Percentiles rank a stretch among this genome's conserved stretches.
Evolutionary conservation across 2,329 filamentous ascomycete genomes (phyloP).

Genomic region (Sclerotiophoma versabilis): DNA sequence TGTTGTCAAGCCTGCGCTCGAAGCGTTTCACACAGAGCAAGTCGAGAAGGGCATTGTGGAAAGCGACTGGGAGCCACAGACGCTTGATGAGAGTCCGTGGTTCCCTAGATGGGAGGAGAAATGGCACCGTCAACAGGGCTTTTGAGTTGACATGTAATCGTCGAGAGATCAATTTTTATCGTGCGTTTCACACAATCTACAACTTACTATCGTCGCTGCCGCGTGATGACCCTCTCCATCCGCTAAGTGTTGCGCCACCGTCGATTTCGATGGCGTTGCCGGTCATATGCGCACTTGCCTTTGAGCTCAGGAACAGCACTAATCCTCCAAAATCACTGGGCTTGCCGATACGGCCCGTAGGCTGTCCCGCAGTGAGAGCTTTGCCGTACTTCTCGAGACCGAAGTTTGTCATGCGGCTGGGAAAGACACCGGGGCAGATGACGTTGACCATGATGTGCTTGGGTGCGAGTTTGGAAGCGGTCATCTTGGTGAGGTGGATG

Average conservation of each 20-base stretch:
- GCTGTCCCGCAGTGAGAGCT: constrained; percentile 55
- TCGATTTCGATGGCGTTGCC: constrained; percentile 59
- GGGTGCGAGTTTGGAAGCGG: constrained; percentile 59
- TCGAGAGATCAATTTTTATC: too few species aligned
- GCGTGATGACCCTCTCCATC: constrained; percentile 47
- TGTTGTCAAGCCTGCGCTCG: constrained; percentile 70
- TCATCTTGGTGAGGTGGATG: constrained; percentile 61
- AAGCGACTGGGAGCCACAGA: constrained; percentile 70
- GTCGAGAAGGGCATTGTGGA: constrained; percentile 66
- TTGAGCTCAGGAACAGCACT: constrained; percentile 54
- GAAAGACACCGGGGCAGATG: constrained; percentile 56
- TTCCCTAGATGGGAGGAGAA: constrained; percentile 79
- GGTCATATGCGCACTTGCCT: constrained; percentile 52
- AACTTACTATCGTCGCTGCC: constrained; percentile 34
- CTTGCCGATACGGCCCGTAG: constrained; percentile 56
- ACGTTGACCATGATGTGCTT: constrained; percentile 61
- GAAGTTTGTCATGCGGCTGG: constrained; percentile 63
- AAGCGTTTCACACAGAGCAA: constrained; percentile 71
- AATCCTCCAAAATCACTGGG: constrained; percentile 58
- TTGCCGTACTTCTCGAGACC: constrained; percentile 60
- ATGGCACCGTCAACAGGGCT: constrained; percentile 72
- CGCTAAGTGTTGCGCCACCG: constrained; percentile 54
- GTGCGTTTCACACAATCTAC: constrained; percentile 13
- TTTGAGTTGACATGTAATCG: constrained; percentile 40
- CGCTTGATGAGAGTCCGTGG: constrained; percentile 77